Evolutionary conservation across 1,284 basidiomycete genomes (phyloP).

Genomic region (Athelia psychrophila): DNA sequence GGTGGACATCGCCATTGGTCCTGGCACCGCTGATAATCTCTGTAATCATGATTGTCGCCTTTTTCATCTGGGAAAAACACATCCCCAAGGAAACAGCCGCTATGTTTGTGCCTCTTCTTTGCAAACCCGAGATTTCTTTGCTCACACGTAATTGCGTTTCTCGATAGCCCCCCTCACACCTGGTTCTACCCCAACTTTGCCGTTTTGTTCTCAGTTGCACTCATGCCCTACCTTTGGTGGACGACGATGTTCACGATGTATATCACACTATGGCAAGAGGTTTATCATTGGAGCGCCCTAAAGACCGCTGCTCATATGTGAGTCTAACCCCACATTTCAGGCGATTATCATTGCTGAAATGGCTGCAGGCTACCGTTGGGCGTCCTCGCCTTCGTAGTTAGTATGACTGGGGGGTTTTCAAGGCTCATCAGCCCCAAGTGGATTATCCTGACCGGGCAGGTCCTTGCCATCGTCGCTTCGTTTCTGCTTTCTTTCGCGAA

Average conservation of each 20-base stretch:
- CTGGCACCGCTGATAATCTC: constrained; percentile 42
- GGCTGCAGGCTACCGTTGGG: constrained; percentile 39
- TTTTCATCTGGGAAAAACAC: constrained; percentile 40
- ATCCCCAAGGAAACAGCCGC: constrained; percentile 35
- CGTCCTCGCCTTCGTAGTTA: constrained; percentile 31
- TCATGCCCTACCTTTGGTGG: constrained; percentile 43
- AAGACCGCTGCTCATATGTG: constrained; percentile 36
- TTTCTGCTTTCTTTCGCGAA: constrained; percentile 37
- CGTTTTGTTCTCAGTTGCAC: constrained; percentile 34
- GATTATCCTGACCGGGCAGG: constrained; percentile 39
- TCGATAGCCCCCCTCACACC: constrained; percentile 31
- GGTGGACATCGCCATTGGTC: constrained; percentile 40
- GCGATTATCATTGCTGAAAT: neutral
- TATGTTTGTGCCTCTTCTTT: constrained; percentile 29
- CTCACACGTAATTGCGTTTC: no score
- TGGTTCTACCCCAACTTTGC: constrained; percentile 43
- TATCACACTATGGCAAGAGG: constrained; percentile 35
- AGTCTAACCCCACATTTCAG: constrained; percentile 10
- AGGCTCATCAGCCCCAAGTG: constrained; percentile 37
- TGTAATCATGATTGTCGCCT: constrained; percentile 31
- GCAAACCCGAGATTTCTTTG: neutral
- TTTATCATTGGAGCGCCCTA: constrained; percentile 36
- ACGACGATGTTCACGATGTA: constrained; percentile 34
- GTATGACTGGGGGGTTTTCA: constrained; percentile 38
- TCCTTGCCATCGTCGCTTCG: constrained; percentile 36